Percentiles rank a stretch among this genome's conserved stretches.
Evolutionary conservation across 2,329 filamentous ascomycete species (phyloP).

Genomic region (Ceratocystis colombiana): DNA sequence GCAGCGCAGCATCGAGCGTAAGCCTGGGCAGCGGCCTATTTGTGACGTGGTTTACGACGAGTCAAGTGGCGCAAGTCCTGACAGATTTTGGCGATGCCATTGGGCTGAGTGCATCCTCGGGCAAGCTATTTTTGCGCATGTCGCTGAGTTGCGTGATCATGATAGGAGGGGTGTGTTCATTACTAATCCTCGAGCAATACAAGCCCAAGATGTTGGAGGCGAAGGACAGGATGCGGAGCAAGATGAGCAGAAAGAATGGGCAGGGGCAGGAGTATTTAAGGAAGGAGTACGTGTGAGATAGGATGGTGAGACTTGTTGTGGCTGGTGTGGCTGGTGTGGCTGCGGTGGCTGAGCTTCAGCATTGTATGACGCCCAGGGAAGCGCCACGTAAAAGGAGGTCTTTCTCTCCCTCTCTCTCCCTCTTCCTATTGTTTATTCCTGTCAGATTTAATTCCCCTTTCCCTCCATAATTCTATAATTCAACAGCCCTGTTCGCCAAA

Average conservation of each 20-base stretch:
- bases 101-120: slow-evolving; percentile 38
- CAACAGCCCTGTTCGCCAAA: neutral
- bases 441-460: too few species aligned
- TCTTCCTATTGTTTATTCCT: neutral
- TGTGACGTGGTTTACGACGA: slow-evolving; percentile 36
- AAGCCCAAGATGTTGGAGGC: slow-evolving; percentile 22
- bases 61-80: slow-evolving; percentile 36
- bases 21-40: slow-evolving; percentile 37
- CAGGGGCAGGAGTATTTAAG: slow-evolving; percentile 25
- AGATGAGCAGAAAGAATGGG: slow-evolving; percentile 29
- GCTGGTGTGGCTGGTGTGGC: too few species aligned
- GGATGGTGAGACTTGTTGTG: neutral
- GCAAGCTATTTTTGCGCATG: slow-evolving; percentile 38
- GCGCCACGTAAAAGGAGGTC: too few species aligned
- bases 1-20: slow-evolving; percentile 34
- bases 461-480: neutral
- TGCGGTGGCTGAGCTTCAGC: too few species aligned
- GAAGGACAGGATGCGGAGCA: slow-evolving; percentile 30
- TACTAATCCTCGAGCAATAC: slow-evolving; percentile 30
- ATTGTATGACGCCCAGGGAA: too few species aligned
- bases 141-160: slow-evolving; percentile 42
- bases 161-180: slow-evolving; percentile 28
- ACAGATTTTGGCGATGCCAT: slow-evolving; percentile 37
- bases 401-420: neutral
- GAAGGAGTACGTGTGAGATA: neutral